These are phyloP conservation scores for Tuctoria greenei DNA, from an alignment of 176 grass and related monocot species.

Conservation along the genomic window DNA sequence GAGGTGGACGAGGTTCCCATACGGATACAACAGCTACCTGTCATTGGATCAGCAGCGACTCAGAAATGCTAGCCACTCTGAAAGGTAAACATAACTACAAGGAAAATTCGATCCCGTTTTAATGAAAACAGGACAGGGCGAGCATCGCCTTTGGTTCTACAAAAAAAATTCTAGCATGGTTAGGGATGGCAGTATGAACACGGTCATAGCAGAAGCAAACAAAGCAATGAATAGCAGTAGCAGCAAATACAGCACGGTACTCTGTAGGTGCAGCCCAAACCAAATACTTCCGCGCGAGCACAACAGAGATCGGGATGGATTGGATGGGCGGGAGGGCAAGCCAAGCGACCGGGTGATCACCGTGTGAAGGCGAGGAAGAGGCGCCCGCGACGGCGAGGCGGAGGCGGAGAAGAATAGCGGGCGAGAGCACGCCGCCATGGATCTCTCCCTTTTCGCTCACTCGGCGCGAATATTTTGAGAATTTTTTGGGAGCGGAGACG, in stretches of 20 bases:
- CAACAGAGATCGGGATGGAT: neutral
- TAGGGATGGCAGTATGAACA: neutral
- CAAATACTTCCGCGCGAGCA: no score
- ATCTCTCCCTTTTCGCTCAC: neutral
- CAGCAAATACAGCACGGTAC: no score
- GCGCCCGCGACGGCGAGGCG: slow-evolving; percentile 24
- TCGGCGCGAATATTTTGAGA: neutral
- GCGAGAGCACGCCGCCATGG: slow-evolving; percentile 49
- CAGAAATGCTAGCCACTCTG: neutral
- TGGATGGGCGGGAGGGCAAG: neutral
- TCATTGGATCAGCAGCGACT: slow-evolving; percentile 1
- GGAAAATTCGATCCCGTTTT: no score
- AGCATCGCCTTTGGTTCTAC: neutral
- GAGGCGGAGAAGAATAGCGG: slow-evolving; percentile 37
- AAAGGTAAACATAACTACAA: neutral
- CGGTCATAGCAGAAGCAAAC: neutral
- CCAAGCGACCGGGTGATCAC: neutral
- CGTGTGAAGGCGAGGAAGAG: slow-evolving; percentile 25
- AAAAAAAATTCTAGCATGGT: neutral
- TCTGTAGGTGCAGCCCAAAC: neutral
- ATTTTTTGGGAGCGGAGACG: no score
- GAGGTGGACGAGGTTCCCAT: slow-evolving; percentile 25
- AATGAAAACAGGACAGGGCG: no score
- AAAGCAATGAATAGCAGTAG: neutral
- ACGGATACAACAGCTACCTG: slow-evolving; percentile 35